Conservation (phyloP, 139 green algal genomes). For the Eudorina sp. region DNA sequence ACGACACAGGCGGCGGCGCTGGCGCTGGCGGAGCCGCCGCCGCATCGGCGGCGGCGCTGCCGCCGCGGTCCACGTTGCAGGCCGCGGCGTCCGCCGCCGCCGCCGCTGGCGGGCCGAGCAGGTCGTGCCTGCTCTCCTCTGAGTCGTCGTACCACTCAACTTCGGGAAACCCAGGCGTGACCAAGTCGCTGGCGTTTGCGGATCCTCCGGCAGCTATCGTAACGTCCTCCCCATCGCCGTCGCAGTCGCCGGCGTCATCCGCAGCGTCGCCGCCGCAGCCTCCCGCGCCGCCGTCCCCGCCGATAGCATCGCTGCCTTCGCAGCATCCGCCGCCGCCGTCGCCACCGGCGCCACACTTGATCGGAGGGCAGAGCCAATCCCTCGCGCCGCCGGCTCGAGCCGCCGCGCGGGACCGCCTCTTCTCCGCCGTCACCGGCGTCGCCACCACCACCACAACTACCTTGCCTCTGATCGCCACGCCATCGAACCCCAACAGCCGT, state of each 20-base stretch:
- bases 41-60: neutral
- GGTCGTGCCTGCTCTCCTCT: neutral
- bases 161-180: neutral
- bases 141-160: neutral
- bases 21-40: neutral
- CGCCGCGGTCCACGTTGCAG: neutral
- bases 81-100: neutral
- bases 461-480: too few species aligned
- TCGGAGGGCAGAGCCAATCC: neutral
- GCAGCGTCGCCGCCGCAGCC: neutral
- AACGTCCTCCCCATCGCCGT: neutral
- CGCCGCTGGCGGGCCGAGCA: neutral
- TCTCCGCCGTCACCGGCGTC: too few species aligned
- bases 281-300: neutral
- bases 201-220: neutral
- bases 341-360: neutral
- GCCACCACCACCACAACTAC: too few species aligned
- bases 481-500: too few species aligned
- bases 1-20: neutral
- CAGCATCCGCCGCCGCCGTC: too few species aligned
- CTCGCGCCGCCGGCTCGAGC: neutral
- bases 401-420: too few species aligned
- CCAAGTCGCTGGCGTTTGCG: neutral
- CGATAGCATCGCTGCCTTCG: neutral
- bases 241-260: neutral